Evolutionary conservation across 768 basidiomycete species (phyloP).

Genomic region (Austroboletus eburneus): DNA sequence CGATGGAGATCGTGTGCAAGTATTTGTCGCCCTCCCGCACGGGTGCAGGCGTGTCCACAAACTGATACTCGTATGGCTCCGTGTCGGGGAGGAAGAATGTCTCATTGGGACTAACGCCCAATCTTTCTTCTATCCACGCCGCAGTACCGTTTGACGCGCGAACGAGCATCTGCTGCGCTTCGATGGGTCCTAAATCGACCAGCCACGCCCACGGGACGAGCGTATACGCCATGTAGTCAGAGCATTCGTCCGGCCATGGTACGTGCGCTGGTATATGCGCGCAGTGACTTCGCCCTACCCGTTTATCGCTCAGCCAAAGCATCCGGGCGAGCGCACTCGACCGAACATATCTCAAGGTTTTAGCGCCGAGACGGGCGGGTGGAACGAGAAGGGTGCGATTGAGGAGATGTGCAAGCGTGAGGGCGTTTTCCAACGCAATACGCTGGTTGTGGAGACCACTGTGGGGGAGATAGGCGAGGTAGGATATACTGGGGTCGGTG

Average conservation of each 20-base stretch:
- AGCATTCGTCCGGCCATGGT: constrained; percentile 51
- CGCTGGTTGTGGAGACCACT: constrained; percentile 86
- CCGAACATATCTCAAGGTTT: constrained; percentile 58
- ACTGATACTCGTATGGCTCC: constrained; percentile 47
- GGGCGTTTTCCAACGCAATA: constrained; percentile 81
- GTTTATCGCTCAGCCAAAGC: constrained; percentile 47
- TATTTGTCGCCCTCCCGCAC: constrained; percentile 12
- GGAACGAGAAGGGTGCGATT: constrained; percentile 79
- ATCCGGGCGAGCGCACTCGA: constrained; percentile 43
- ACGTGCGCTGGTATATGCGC: constrained; percentile 32
- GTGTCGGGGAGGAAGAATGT: constrained; percentile 49
- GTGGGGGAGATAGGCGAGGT: constrained; percentile 75
- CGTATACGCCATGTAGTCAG: constrained; percentile 57
- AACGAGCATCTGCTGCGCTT: constrained; percentile 38
- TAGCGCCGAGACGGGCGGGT: constrained; percentile 62
- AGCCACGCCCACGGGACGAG: constrained; percentile 68
- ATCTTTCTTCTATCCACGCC: constrained; percentile 16
- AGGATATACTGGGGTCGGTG: constrained; percentile 36
- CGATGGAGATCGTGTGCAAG: constrained; percentile 3
- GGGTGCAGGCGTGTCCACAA: constrained; percentile 15
- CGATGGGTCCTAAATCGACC: constrained; percentile 46
- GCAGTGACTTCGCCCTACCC: constrained; percentile 49
- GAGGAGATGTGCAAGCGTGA: constrained; percentile 63
- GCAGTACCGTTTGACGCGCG: constrained; percentile 49
- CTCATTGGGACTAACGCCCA: constrained; percentile 35